phyloP scores from a whole-genome alignment of 208 protist genomes.

The Vickermania spadyakhi region DNA sequence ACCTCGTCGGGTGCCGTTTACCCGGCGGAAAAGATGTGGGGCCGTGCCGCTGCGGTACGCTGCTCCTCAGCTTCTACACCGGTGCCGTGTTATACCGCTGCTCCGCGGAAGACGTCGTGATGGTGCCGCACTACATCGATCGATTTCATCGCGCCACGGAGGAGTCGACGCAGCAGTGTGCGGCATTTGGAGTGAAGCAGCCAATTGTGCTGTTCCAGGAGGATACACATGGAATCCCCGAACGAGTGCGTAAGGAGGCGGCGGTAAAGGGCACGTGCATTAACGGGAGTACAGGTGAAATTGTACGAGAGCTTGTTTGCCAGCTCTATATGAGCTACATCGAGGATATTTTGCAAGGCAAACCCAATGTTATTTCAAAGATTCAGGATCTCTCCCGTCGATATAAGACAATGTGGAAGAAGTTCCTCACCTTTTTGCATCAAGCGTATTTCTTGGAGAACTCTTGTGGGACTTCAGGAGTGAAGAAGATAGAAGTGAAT shows the following conservation, averaged over 20 bases:
- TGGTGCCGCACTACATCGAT: slow-evolving; percentile 40
- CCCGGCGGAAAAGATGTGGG: background rate
- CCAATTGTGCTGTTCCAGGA: background rate
- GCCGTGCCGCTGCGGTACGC: slow-evolving; percentile 16
- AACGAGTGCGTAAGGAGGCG: slow-evolving; percentile 7
- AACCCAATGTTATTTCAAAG: slow-evolving; percentile 23
- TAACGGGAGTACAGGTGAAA: slow-evolving; percentile 9
- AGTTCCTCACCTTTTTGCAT: slow-evolving; percentile 49
- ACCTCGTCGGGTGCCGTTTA: slow-evolving; percentile 7
- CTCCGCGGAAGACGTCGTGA: slow-evolving; percentile 26
- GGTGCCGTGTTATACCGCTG: slow-evolving; percentile 74
- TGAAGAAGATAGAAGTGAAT: background rate
- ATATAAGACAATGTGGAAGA: slow-evolving; percentile 66
- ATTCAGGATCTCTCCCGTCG: slow-evolving; percentile 44
- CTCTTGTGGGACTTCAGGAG: slow-evolving; percentile 1
- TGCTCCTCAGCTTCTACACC: slow-evolving; percentile 75
- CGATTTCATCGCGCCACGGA: slow-evolving; percentile 26
- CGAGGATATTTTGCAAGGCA: slow-evolving; percentile 29
- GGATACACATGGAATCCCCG: background rate
- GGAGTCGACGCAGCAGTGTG: background rate
- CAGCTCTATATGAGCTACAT: slow-evolving; percentile 32
- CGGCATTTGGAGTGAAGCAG: background rate
- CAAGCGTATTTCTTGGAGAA: slow-evolving; percentile 15
- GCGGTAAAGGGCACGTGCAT: slow-evolving; percentile 76
- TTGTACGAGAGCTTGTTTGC: slow-evolving; percentile 25